Percentiles rank a stretch among this genome's conserved stretches.
Conservation (phyloP, 2,329 filamentous ascomycete genomes). For the Stagonosporopsis rhizophila region DNA sequence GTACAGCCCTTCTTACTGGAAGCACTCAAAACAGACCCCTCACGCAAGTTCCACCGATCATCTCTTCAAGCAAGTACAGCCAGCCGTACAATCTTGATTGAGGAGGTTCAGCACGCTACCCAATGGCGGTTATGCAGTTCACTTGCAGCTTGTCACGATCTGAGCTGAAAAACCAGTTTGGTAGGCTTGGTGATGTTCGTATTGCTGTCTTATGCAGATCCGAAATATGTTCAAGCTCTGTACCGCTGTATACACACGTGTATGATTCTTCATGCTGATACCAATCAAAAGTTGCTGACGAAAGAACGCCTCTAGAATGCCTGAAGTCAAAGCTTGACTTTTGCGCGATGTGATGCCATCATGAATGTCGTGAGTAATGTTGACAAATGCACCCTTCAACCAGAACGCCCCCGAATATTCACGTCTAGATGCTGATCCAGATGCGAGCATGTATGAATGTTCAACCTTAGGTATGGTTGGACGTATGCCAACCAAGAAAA, state of each 20-base stretch:
- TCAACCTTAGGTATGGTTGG: constrained; percentile 1
- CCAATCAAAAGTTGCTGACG: neutral
- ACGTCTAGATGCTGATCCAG: constrained; percentile 12
- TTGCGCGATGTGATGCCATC: constrained; percentile 8
- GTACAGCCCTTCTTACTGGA: neutral
- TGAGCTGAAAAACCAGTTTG: neutral
- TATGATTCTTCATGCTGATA: constrained; percentile 1
- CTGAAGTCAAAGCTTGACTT: constrained; percentile 10
- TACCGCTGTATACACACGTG: constrained; percentile 12
- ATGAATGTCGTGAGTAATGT: constrained; percentile 5
- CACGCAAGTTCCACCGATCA: neutral
- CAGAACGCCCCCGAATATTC: constrained; percentile 6
- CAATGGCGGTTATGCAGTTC: neutral
- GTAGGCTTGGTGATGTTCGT: neutral
- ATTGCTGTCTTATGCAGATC: constrained; percentile 16
- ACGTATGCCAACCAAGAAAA: neutral
- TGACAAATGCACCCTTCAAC: constrained; percentile 1
- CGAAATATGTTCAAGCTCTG: constrained; percentile 2
- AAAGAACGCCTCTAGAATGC: constrained; percentile 15
- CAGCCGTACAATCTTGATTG: neutral
- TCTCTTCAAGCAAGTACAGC: neutral
- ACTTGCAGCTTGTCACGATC: neutral
- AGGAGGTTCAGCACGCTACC: neutral
- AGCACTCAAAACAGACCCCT: neutral
- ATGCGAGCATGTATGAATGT: constrained; percentile 3